Evolutionary conservation across 2,329 filamentous ascomycete genomes (phyloP).

Genomic region (Ophiostoma himal-ulmi): DNA sequence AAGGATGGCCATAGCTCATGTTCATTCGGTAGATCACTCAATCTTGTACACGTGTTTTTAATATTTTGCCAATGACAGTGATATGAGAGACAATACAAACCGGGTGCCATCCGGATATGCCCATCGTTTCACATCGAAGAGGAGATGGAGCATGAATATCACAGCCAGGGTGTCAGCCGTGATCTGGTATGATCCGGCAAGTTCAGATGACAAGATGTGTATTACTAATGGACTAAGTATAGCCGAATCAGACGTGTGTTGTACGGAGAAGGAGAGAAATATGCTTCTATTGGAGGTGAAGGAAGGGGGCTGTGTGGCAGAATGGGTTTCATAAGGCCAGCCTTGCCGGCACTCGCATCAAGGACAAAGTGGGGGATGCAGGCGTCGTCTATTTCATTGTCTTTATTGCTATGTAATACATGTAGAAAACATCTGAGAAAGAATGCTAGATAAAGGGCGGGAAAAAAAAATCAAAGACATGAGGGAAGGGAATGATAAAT

Average conservation of each 20-base stretch:
- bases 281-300: background rate
- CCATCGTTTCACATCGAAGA: background rate
- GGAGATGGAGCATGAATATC: background rate
- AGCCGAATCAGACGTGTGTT: background rate
- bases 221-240: background rate
- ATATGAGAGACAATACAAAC: background rate
- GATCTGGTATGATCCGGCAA: background rate
- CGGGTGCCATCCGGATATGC: background rate
- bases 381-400: background rate
- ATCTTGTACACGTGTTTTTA: background rate
- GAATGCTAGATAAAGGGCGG: background rate
- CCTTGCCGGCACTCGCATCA: slow-evolving; percentile 1
- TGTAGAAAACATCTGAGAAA: background rate
- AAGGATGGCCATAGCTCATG: background rate
- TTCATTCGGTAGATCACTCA: background rate
- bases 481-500: no score
- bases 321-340: slow-evolving; percentile 8
- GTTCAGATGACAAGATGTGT: background rate
- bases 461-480: background rate
- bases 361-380: slow-evolving; percentile 1
- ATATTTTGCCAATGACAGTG: background rate
- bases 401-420: background rate
- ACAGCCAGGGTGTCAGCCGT: background rate
- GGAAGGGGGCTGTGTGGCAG: slow-evolving; percentile 7
- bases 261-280: background rate